phyloP scores from a whole-genome alignment of 2,329 filamentous ascomycete species.

The Phaeophleospora eucalypticola region DNA sequence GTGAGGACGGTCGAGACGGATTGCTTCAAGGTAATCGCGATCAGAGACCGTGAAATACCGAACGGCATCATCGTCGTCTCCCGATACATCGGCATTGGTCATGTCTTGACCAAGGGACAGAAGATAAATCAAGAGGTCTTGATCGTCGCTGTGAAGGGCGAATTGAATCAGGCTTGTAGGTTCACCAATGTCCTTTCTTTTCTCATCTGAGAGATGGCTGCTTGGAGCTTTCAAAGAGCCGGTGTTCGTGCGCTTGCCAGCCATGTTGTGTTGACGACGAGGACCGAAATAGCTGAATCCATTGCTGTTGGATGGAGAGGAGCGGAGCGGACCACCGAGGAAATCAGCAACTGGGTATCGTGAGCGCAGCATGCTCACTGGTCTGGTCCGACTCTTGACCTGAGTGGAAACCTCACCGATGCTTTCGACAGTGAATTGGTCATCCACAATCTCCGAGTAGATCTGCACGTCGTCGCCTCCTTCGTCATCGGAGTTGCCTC shows the following conservation, averaged over 20 bases:
- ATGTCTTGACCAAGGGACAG: conserved; percentile 53
- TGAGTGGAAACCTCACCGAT: conserved; percentile 65
- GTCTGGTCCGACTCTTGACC: conserved; percentile 60
- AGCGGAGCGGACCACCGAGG: conserved; percentile 12
- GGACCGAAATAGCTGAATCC: conserved; percentile 18
- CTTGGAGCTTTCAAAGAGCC: conserved; percentile 15
- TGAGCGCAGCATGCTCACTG: conserved; percentile 51
- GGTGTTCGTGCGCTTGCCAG: conserved; percentile 17
- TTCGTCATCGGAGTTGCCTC: conserved; percentile 29
- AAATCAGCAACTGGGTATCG: conserved; percentile 12
- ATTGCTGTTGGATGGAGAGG: conserved; percentile 8
- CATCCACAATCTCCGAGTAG: conserved; percentile 54
- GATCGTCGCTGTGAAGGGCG: conserved; percentile 48
- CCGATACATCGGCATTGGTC: conserved; percentile 22
- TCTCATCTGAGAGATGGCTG: conserved; percentile 12
- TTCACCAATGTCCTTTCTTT: conserved; percentile 9
- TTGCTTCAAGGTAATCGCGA: conserved; percentile 38
- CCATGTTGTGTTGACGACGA: conserved; percentile 11
- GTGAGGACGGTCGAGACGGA: conserved; percentile 48
- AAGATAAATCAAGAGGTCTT: conserved; percentile 52
- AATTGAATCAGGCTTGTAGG: conserved; percentile 29
- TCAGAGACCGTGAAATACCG: conserved; percentile 25
- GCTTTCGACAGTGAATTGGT: conserved; percentile 70
- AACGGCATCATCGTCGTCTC: conserved; percentile 16
- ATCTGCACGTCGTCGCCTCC: conserved; percentile 35